A percentile compares a stretch with the other conserved stretches of the same genome.
Evolutionary conservation across 2,329 filamentous ascomycete genomes (phyloP).

Genomic region (Colletotrichum tropicicola): DNA sequence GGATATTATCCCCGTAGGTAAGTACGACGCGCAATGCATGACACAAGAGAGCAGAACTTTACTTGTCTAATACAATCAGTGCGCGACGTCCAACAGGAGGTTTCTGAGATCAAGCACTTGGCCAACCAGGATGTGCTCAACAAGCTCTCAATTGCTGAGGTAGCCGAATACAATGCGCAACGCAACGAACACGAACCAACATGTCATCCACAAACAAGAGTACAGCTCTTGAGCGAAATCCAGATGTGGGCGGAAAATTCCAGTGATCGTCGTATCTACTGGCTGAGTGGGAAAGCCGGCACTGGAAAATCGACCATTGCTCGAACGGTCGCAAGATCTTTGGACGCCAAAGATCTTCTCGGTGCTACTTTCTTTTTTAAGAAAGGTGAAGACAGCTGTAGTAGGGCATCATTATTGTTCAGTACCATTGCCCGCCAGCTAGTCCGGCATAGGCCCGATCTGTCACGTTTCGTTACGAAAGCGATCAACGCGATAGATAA

Average conservation of each 20-base stretch:
- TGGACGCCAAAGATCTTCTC: constrained; percentile 6
- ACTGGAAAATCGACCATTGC: constrained; percentile 34
- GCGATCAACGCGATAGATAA: neutral
- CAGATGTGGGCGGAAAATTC: neutral
- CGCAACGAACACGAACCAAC: too few species aligned
- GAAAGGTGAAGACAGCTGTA: constrained; percentile 44
- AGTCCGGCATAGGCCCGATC: neutral
- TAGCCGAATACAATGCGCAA: neutral
- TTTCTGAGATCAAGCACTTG: neutral
- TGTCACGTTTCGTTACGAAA: constrained; percentile 35
- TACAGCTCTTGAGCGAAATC: neutral
- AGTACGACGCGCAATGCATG: neutral
- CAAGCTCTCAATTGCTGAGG: neutral
- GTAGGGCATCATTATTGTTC: constrained; percentile 44
- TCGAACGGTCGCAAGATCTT: constrained; percentile 2
- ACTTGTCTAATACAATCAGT: too few species aligned
- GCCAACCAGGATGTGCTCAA: neutral
- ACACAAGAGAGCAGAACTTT: neutral
- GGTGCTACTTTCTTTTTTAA: constrained; percentile 54
- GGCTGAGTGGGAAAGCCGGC: constrained; percentile 24
- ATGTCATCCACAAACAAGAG: constrained; percentile 4
- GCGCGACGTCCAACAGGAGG: neutral
- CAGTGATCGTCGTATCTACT: neutral
- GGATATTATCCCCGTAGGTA: neutral
- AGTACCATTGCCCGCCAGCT: constrained; percentile 50